A percentile compares a stretch with the other conserved stretches of the same genome.
phyloP scores from a whole-genome alignment of 495 filamentous ascomycete species.

The Penicillium cinerascens region DNA sequence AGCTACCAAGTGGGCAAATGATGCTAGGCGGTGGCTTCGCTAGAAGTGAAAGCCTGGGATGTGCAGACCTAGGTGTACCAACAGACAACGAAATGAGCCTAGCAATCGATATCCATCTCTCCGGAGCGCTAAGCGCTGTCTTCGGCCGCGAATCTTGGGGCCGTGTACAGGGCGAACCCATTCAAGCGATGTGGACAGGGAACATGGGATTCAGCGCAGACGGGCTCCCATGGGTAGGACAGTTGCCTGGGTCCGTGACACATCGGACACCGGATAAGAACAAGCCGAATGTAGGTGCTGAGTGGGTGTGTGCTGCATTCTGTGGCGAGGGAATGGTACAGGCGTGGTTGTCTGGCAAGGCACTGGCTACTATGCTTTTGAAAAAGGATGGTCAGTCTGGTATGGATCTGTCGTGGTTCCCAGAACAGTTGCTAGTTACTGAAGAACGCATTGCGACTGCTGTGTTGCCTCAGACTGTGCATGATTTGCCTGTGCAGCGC shows the following conservation, averaged over 20 bases:
- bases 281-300: constrained; percentile 27
- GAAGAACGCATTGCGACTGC: constrained; percentile 33
- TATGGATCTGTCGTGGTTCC: constrained; percentile 35
- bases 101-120: constrained; percentile 32
- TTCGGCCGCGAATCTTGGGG: constrained; percentile 36
- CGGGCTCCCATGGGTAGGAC: constrained; percentile 69
- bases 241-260: constrained; percentile 47
- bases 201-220: constrained; percentile 79
- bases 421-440: constrained; percentile 44
- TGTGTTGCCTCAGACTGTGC: constrained; percentile 16
- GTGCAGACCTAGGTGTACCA: constrained; percentile 43
- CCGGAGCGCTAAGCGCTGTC: constrained; percentile 22
- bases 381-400: constrained; percentile 26
- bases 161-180: constrained; percentile 35
- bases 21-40: constrained; percentile 64
- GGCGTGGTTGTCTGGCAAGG: constrained; percentile 64
- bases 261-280: constrained; percentile 19
- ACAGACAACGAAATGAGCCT: constrained; percentile 30
- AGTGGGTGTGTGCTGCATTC: constrained; percentile 62
- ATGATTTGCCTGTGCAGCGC: not conserved
- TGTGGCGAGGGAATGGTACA: constrained; percentile 84
- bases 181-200: constrained; percentile 71
- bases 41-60: constrained; percentile 42
- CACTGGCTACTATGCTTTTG: constrained; percentile 61
- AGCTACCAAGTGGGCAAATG: constrained; percentile 56